A percentile compares a stretch with the other conserved stretches of the same genome.
phyloP scores from a whole-genome alignment of 345 rosid species.

The Eucalyptus regnans region DNA sequence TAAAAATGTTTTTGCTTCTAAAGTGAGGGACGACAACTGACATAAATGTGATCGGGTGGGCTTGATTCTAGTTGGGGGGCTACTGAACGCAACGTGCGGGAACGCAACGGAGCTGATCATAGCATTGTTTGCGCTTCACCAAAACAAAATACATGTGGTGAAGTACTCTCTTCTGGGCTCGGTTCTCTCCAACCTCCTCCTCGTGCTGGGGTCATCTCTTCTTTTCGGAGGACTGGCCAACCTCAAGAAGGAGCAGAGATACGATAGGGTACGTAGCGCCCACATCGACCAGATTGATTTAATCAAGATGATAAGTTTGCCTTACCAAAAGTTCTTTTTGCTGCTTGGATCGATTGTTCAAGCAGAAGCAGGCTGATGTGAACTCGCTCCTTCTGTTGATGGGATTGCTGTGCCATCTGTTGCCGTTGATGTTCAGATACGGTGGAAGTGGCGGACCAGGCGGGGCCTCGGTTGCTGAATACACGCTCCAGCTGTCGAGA shows the following conservation, averaged over 20 bases:
- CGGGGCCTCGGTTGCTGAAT: conserved; percentile 8
- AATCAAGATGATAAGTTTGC: not conserved
- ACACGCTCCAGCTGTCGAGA: conserved; percentile 55
- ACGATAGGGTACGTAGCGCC: conserved; percentile 49
- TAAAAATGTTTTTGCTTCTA: not conserved
- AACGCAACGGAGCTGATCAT: conserved; percentile 93
- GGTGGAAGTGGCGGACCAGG: conserved; percentile 4
- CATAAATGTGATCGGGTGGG: not conserved
- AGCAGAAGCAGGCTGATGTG: conserved; percentile 85
- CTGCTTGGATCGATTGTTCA: not conserved
- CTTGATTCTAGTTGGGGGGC: conserved; percentile 72
- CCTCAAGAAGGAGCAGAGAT: conserved; percentile 58
- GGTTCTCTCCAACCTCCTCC: conserved; percentile 76
- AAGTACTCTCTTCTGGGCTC: conserved; percentile 88
- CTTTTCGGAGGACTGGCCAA: conserved; percentile 80
- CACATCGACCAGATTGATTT: not conserved
- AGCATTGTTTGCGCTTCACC: conserved; percentile 71
- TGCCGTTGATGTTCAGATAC: conserved; percentile 56
- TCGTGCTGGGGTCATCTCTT: conserved; percentile 84
- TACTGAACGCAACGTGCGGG: conserved; percentile 92
- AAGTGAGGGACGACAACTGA: not conserved
- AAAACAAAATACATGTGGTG: conserved; percentile 55
- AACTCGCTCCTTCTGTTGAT: conserved; percentile 57
- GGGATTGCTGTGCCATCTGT: conserved; percentile 68
- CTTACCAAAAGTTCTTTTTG: not conserved